Conservation (phyloP, 805 yeast genomes). For the Barnettozyma californica region DNA sequence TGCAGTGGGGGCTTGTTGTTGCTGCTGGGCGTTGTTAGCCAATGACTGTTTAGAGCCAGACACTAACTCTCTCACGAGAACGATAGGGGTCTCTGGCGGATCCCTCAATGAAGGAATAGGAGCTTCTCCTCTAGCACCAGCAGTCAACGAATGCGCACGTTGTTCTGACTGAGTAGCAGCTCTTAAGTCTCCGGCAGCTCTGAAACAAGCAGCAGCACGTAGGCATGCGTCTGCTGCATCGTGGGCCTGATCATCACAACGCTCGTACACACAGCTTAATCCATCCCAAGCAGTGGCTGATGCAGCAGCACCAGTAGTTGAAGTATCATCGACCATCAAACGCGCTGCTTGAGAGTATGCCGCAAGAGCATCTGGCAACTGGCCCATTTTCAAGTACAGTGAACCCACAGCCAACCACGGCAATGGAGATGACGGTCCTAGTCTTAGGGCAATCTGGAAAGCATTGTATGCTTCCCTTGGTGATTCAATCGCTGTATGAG, state of each 20-base stretch:
- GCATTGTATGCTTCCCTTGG: constrained; percentile 51
- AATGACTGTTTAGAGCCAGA: constrained; percentile 9
- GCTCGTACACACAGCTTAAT: constrained; percentile 53
- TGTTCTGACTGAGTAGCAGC: constrained; percentile 38
- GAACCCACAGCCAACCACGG: constrained; percentile 67
- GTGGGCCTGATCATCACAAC: constrained; percentile 53
- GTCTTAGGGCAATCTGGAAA: constrained; percentile 47
- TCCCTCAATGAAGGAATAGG: constrained; percentile 40
- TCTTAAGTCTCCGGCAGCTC: constrained; percentile 40
- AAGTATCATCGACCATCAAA: constrained; percentile 41
- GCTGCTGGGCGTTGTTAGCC: not conserved
- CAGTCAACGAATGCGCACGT: constrained; percentile 38
- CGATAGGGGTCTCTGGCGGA: constrained; percentile 43
- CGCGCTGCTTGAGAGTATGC: constrained; percentile 64
- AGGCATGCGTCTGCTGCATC: constrained; percentile 59
- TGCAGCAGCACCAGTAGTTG: constrained; percentile 31
- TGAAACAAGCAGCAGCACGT: constrained; percentile 46
- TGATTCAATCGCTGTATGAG: constrained; percentile 40
- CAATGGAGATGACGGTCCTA: constrained; percentile 48
- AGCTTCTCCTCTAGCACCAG: constrained; percentile 38
- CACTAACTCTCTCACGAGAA: constrained; percentile 27
- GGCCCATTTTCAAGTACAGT: constrained; percentile 51
- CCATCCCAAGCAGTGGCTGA: constrained; percentile 66
- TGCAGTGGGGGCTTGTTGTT: not conserved
- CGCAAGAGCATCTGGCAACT: constrained; percentile 58